These are phyloP conservation scores for Entomortierella lignicola DNA, from an alignment of 192 early-diverging fungal genomes.

Conservation along the genomic window DNA sequence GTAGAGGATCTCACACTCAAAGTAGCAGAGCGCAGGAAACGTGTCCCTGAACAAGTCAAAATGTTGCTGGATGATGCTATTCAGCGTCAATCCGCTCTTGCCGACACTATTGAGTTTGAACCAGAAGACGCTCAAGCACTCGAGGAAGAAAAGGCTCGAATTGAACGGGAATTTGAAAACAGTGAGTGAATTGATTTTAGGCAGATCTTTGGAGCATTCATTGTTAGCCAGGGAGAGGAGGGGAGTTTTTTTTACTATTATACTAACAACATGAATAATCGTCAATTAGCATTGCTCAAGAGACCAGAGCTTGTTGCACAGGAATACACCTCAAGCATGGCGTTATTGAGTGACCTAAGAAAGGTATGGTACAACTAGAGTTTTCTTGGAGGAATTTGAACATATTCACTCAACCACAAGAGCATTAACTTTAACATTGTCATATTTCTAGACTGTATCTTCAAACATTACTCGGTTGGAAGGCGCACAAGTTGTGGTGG, in stretches of 20 bases:
- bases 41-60: conserved; percentile 57
- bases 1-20: conserved; percentile 51
- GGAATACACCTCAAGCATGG: conserved; percentile 37
- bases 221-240: too few relatives aligned
- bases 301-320: conserved; percentile 33
- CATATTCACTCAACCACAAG: too few relatives aligned
- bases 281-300: conserved; percentile 15
- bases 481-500: conserved; percentile 47
- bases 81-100: conserved; percentile 43
- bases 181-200: background rate
- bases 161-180: conserved; percentile 1
- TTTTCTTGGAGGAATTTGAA: too few relatives aligned
- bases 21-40: conserved; percentile 54
- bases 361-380: too few relatives aligned
- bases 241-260: background rate
- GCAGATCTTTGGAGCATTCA: too few relatives aligned
- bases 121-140: conserved; percentile 15
- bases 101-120: conserved; percentile 54
- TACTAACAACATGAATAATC: too few relatives aligned
- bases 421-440: background rate
- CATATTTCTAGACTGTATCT: conserved; percentile 35
- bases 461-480: conserved; percentile 52
- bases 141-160: background rate
- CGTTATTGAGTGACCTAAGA: conserved; percentile 22
- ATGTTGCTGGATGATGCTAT: conserved; percentile 57